A percentile compares a stretch with the other conserved stretches of the same genome.
These are phyloP conservation scores for Aegilops sharonensis DNA, from an alignment of 176 grass and related monocot genomes.

Conservation along the genomic window DNA sequence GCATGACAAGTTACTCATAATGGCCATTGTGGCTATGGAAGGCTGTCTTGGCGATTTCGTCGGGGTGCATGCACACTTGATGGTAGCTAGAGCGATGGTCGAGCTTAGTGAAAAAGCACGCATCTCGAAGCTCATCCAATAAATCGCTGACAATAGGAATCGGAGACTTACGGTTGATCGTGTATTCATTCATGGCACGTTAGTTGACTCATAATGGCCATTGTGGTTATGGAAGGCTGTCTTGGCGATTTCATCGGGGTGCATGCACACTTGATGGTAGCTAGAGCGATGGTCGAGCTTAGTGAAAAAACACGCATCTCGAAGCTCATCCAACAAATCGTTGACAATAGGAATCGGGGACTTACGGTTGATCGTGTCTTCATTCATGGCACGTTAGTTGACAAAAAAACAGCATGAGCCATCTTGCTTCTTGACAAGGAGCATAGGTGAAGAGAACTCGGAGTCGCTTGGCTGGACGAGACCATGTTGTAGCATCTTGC, in stretches of 20 bases:
- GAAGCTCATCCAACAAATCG: background rate
- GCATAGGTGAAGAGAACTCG: background rate
- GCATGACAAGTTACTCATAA: background rate
- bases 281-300: background rate
- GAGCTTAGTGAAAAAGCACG: too few relatives aligned
- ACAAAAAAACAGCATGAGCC: background rate
- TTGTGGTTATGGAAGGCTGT: too few relatives aligned
- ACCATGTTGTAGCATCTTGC: background rate
- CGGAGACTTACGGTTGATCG: background rate
- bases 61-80: background rate
- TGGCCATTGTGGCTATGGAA: background rate
- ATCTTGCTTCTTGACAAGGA: background rate
- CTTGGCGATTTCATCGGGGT: background rate
- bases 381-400: background rate
- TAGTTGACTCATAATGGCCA: background rate
- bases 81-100: background rate
- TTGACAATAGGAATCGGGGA: background rate
- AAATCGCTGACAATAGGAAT: background rate
- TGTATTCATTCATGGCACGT: background rate
- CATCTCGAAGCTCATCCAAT: background rate
- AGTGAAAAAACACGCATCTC: too few relatives aligned
- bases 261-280: background rate
- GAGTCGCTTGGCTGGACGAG: background rate
- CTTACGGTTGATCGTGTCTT: background rate
- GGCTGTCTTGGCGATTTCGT: background rate